Base-by-base conservation (phyloP, 768 basidiomycete species). In the Clitopilus hobsonii region DNA sequence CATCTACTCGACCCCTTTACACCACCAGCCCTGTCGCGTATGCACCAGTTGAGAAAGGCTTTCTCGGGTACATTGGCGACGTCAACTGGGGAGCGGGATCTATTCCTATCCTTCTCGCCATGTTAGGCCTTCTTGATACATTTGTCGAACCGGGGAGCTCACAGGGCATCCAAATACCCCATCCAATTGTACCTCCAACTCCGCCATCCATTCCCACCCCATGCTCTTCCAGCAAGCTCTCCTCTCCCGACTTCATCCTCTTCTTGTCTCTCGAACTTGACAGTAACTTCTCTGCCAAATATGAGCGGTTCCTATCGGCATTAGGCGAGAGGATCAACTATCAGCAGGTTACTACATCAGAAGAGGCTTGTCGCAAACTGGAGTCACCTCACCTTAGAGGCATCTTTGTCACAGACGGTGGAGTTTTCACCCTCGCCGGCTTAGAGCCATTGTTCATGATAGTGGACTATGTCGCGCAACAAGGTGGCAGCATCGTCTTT, bases 31-130 rank as follows among this genome's bases (percentile, higher is more conserved):
- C n/a, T n/a, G n/a, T n/a, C n/a, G 68, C 69, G 1, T 64, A 64
- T n/a, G 61, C 63, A 11, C 61, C 58, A 10, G 61, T 74, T 7
- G 72, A 67, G 10, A 57, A 62, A 1, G 75, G 77, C 3, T 63
- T 62, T 22, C 60, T 78, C 10, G 71, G 74, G 5, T 77, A 70
- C 54, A 57, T 76, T 11, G 76, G 77, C 2, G 75, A 78, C 55
- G 74, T 76, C n/a, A 74, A 76, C 63, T 66, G 61, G 2, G 75
- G 76, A 58, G 55, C 60, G 2, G 62, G 53, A 16, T 71, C 72
- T 1, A 74, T 72, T 22, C 65, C 62, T 20, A 63, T 69, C 7
- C 56, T 73, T 24, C 56, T 74, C 20, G 71, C 73, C 10, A 74
- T 78, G 71, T 68, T 71, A 18, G 69, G 67, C 20, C 53, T 74